These are phyloP conservation scores for Jamesozyma rosinii DNA, from an alignment of 805 yeast genomes.

Conservation along the genomic window DNA sequence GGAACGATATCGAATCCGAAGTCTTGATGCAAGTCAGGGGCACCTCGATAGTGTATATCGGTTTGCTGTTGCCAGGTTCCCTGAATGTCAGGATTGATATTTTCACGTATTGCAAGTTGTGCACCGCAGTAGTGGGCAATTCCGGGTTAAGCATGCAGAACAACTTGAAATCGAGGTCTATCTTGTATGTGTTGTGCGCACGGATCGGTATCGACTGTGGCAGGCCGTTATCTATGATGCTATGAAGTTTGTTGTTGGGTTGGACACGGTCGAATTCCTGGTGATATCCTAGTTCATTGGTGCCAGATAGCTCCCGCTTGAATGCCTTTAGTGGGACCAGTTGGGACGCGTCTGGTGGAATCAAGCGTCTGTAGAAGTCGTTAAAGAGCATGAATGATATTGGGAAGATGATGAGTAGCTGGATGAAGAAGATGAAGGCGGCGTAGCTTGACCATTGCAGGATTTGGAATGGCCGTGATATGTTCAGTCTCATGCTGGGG, in stretches of 20 bases:
- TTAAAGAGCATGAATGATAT: conserved; percentile 22
- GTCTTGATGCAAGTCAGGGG: conserved; percentile 5
- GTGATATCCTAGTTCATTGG: conserved; percentile 1
- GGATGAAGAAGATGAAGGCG: conserved; percentile 12
- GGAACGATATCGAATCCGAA: conserved; percentile 1
- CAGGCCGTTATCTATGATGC: conserved; percentile 18
- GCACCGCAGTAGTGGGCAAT: background rate
- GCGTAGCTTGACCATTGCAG: conserved; percentile 24
- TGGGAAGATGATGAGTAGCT: conserved; percentile 22
- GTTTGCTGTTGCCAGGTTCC: background rate
- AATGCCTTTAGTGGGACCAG: conserved; percentile 16
- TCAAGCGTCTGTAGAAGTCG: conserved; percentile 21
- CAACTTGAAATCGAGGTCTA: conserved; percentile 20
- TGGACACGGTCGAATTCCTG: conserved; percentile 12
- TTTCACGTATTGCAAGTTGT: conserved; percentile 1
- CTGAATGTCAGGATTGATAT: background rate
- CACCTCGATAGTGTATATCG: background rate
- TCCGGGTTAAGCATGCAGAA: conserved; percentile 11
- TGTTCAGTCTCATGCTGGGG: conserved; percentile 26
- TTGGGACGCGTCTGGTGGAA: conserved; percentile 25
- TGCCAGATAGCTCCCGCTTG: background rate
- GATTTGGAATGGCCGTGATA: conserved; percentile 24
- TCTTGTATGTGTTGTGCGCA: conserved; percentile 17
- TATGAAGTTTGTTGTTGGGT: conserved; percentile 12
- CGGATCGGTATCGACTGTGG: conserved; percentile 17